A percentile compares a stretch with the other conserved stretches of the same genome.
Conservation (phyloP, 75 land plant species). For the Ceratopteris richardii region DNA sequence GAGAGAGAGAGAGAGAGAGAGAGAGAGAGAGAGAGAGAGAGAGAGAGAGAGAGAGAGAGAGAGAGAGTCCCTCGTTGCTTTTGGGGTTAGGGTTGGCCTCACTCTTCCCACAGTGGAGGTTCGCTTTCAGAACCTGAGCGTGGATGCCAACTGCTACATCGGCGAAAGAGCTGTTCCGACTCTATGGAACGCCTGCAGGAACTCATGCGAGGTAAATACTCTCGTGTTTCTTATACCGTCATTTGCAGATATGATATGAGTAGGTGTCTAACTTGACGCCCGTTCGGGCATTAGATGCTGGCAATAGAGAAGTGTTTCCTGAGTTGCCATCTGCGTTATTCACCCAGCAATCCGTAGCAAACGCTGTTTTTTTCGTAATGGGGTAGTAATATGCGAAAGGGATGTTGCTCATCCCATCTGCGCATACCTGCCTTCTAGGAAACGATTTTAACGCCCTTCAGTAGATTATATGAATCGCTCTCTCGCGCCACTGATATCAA, state of each 20-base stretch:
- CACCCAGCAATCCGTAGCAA: too few species aligned
- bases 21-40: constrained; percentile 1
- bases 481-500: too few species aligned
- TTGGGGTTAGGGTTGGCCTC: constrained; percentile 42
- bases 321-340: too few species aligned
- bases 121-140: constrained; percentile 43
- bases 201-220: constrained; percentile 33
- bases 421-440: too few species aligned
- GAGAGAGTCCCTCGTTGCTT: neutral
- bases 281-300: too few species aligned
- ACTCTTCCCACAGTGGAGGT: constrained; percentile 65
- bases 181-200: constrained; percentile 49
- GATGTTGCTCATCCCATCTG: too few species aligned
- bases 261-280: neutral
- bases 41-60: constrained; percentile 8
- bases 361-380: too few species aligned
- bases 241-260: neutral
- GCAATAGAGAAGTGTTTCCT: too few species aligned
- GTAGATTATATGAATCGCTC: too few species aligned
- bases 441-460: too few species aligned
- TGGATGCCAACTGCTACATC: constrained; percentile 60
- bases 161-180: constrained; percentile 71
- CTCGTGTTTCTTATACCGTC: neutral
- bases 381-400: too few species aligned
- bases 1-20: too few species aligned